These are phyloP conservation scores for Lactarius sp. DNA, from an alignment of 768 basidiomycete genomes.

Conservation along the genomic window DNA sequence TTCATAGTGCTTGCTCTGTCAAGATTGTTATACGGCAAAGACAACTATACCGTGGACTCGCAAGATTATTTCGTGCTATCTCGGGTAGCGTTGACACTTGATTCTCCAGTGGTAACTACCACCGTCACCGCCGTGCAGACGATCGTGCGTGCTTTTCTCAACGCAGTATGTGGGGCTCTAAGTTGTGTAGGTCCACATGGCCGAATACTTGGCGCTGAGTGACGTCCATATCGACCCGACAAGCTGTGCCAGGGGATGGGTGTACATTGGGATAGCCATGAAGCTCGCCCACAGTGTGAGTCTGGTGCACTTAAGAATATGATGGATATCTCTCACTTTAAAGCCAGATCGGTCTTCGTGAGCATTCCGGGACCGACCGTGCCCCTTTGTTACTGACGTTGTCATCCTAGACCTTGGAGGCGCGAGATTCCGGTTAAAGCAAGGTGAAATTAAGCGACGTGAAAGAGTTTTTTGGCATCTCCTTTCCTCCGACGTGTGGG, in stretches of 20 bases:
- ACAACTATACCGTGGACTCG: constrained; percentile 48
- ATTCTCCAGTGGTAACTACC: constrained; percentile 44
- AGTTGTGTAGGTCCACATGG: constrained; percentile 36
- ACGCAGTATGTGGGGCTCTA: constrained; percentile 24
- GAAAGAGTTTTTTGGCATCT: constrained; percentile 63
- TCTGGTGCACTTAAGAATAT: constrained; percentile 22
- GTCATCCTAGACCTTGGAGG: constrained; percentile 49
- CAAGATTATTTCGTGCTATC: constrained; percentile 60
- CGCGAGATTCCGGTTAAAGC: constrained; percentile 53
- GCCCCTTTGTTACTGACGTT: constrained; percentile 20
- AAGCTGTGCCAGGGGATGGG: constrained; percentile 47
- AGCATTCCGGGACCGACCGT: constrained; percentile 7
- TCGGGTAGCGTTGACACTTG: constrained; percentile 46
- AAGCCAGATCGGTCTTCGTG: constrained; percentile 51
- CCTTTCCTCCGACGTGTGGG: constrained; percentile 58
- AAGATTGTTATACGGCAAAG: constrained; percentile 52
- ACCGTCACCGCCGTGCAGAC: constrained; percentile 53
- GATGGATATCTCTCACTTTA: background rate
- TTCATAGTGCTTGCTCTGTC: constrained; percentile 65
- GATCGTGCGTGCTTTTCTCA: constrained; percentile 40
- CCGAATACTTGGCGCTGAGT: constrained; percentile 50
- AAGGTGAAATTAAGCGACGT: constrained; percentile 42
- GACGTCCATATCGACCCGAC: constrained; percentile 42
- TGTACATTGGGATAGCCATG: constrained; percentile 54
- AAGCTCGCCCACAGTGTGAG: constrained; percentile 57